These are phyloP conservation scores for Haematococcus lacustris DNA, from an alignment of 139 green algal species.

Conservation along the genomic window DNA sequence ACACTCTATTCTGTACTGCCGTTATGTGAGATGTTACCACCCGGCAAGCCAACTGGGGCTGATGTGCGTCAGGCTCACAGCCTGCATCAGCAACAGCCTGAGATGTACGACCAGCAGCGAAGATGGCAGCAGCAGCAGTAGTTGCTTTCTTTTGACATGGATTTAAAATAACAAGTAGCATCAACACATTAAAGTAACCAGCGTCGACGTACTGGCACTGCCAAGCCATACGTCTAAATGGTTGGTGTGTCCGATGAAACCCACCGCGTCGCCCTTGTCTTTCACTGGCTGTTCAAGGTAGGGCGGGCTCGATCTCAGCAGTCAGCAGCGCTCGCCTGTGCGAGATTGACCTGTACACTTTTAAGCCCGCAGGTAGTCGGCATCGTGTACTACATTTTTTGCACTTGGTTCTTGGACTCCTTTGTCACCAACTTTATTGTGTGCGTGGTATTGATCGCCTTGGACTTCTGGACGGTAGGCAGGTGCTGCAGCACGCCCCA, in stretches of 20 bases:
- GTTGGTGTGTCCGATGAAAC: not conserved
- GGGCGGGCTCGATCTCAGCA: not conserved
- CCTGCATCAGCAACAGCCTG: too few relatives aligned
- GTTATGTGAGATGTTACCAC: too few relatives aligned
- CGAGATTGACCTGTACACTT: not conserved
- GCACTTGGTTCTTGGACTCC: slow-evolving; percentile 32
- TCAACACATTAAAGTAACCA: too few relatives aligned
- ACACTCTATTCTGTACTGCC: too few relatives aligned
- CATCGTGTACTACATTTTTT: slow-evolving; percentile 61
- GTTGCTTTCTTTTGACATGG: too few relatives aligned
- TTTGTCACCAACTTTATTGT: slow-evolving; percentile 87
- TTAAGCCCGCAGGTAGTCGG: slow-evolving; percentile 36
- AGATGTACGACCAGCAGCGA: too few relatives aligned
- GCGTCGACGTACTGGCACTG: too few relatives aligned
- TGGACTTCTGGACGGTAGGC: slow-evolving; percentile 87
- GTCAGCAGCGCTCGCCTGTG: not conserved
- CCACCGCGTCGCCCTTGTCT: slow-evolving; percentile 24
- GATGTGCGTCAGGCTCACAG: too few relatives aligned
- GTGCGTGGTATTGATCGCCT: slow-evolving; percentile 65
- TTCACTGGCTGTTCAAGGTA: slow-evolving; percentile 44
- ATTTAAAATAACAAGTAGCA: too few relatives aligned
- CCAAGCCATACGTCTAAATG: too few relatives aligned
- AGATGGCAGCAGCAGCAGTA: too few relatives aligned
- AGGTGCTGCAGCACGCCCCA: not conserved
- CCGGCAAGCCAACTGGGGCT: too few relatives aligned